Conservation (phyloP, 2,329 filamentous ascomycete genomes). For the Basipetospora chlamydospora region DNA sequence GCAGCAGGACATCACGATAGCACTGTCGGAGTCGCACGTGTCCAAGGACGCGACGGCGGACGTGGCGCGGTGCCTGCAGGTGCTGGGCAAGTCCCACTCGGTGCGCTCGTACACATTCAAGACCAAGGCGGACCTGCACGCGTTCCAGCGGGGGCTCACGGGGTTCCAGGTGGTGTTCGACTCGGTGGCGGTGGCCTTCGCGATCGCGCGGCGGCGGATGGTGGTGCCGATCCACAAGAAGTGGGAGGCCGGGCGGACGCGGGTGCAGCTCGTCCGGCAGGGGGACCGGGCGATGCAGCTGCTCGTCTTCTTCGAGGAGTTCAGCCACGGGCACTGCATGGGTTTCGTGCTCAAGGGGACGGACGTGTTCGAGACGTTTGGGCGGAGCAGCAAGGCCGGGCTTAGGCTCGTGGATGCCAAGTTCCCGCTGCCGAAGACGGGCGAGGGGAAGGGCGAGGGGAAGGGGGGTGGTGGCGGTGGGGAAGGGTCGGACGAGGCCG, state of each 20-base stretch:
- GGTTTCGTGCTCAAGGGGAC: constrained; percentile 75
- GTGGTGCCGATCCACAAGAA: constrained; percentile 90
- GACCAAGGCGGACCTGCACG: constrained; percentile 55
- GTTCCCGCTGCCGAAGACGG: constrained; percentile 61
- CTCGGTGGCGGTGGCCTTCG: constrained; percentile 56
- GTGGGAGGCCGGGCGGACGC: constrained; percentile 70
- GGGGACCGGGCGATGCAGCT: constrained; percentile 65
- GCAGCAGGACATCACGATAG: constrained; percentile 64
- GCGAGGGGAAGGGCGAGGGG: constrained; percentile 1
- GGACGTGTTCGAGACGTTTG: constrained; percentile 63
- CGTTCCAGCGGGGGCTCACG: constrained; percentile 65
- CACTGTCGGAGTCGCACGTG: constrained; percentile 54
- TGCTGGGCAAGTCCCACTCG: constrained; percentile 42
- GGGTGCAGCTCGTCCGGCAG: constrained; percentile 67
- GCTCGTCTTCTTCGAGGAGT: constrained; percentile 77
- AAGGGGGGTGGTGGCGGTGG: neutral
- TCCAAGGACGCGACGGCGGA: constrained; percentile 47
- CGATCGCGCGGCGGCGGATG: constrained; percentile 73
- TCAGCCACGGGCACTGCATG: constrained; percentile 76
- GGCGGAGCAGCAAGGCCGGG: constrained; percentile 49
- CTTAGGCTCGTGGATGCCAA: constrained; percentile 80
- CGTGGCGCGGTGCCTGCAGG: constrained; percentile 48
- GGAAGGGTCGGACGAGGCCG: constrained; percentile 42
- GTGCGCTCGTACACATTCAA: constrained; percentile 59
- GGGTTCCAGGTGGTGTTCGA: constrained; percentile 67